A percentile compares a stretch with the other conserved stretches of the same genome.
phyloP scores from a whole-genome alignment of 495 filamentous ascomycete genomes.

The Aspergillus diversus region DNA sequence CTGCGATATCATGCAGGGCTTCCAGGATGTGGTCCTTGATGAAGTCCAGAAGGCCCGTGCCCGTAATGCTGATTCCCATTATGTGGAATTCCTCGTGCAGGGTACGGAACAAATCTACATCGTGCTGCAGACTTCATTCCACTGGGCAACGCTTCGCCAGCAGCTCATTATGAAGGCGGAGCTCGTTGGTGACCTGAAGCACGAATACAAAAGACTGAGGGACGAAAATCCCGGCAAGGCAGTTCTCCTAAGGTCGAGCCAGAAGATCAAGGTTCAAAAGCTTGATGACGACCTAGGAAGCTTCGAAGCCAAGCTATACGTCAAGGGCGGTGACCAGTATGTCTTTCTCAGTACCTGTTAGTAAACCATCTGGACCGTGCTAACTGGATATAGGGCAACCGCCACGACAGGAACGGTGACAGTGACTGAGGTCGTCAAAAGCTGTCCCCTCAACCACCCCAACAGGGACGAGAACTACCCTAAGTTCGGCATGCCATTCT shows the following conservation, averaged over 20 bases:
- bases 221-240: neutral
- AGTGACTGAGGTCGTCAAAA: constrained; percentile 27
- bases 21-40: constrained; percentile 32
- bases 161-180: constrained; percentile 38
- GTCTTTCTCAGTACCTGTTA: neutral
- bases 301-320: too few relatives aligned
- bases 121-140: constrained; percentile 37
- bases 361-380: neutral
- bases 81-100: constrained; percentile 39
- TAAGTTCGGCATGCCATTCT: constrained; percentile 42
- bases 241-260: neutral
- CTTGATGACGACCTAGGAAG: too few relatives aligned
- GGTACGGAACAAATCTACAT: constrained; percentile 38
- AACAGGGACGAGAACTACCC: constrained; percentile 42
- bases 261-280: neutral
- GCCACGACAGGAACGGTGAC: neutral
- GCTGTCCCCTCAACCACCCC: constrained; percentile 31
- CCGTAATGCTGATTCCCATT: constrained; percentile 28
- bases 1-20: constrained; percentile 26
- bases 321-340: too few relatives aligned
- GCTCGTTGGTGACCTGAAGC: constrained; percentile 8
- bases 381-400: neutral
- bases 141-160: constrained; percentile 33
- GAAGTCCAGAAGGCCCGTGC: constrained; percentile 36
- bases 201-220: neutral